Percentiles rank a stretch among this genome's conserved stretches.
Conservation (phyloP, 495 filamentous ascomycete species). For the Penicillium robsamsonii region DNA sequence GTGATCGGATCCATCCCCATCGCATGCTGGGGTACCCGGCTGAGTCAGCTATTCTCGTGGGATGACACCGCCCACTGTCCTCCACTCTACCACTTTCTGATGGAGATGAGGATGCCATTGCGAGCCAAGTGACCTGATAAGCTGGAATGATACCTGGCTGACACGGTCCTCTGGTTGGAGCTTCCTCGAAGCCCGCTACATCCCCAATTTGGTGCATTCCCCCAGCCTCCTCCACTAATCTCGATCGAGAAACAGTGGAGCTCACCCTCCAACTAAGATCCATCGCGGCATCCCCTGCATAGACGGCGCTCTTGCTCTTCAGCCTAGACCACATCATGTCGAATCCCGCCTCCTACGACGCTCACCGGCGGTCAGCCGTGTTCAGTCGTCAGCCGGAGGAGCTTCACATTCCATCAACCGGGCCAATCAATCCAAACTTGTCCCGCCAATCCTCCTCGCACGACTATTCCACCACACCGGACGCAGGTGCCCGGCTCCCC, state of each 20-base stretch:
- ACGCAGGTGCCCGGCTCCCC: conserved; percentile 44
- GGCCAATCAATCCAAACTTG: conserved; percentile 38
- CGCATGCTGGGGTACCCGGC: conserved; percentile 2
- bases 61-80: conserved; percentile 9
- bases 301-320: conserved; percentile 14
- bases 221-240: conserved; percentile 7
- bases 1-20: conserved; percentile 1
- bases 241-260: conserved; percentile 21
- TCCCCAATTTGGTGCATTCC: neutral
- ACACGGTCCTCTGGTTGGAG: conserved; percentile 33
- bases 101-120: conserved; percentile 20
- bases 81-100: neutral
- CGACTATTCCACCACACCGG: conserved; percentile 44
- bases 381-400: conserved; percentile 64
- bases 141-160: conserved; percentile 16
- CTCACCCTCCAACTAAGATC: conserved; percentile 15
- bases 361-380: conserved; percentile 50
- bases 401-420: conserved; percentile 69
- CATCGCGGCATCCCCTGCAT: conserved; percentile 19
- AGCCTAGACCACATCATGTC: conserved; percentile 32
- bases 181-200: conserved; percentile 32
- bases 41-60: conserved; percentile 7
- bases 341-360: conserved; percentile 52
- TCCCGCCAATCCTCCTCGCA: conserved; percentile 51
- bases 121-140: conserved; percentile 14